Evolutionary conservation across 345 rosid species (phyloP).

Genomic region (Rubroshorea leprosula): DNA sequence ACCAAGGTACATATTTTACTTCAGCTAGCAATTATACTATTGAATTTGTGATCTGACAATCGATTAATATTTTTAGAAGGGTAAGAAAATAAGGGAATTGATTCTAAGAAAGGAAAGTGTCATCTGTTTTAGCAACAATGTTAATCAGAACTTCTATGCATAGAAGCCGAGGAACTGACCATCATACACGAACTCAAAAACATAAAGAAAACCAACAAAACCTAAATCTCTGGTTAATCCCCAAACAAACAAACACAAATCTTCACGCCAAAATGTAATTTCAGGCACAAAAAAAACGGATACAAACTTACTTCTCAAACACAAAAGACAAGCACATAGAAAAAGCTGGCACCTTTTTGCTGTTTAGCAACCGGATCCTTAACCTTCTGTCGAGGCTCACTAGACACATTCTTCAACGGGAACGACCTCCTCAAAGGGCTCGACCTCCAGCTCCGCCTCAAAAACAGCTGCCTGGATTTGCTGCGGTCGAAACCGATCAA

Average conservation of each 20-base stretch:
- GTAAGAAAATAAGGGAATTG: too few relatives aligned
- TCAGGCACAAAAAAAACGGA: too few relatives aligned
- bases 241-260: neutral
- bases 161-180: neutral
- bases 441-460: slow-evolving; percentile 19
- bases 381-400: slow-evolving; percentile 29
- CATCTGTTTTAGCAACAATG: too few relatives aligned
- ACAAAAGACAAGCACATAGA: neutral
- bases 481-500: slow-evolving; percentile 26
- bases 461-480: slow-evolving; percentile 24
- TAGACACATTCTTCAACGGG: slow-evolving; percentile 32
- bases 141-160: neutral
- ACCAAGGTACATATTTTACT: too few relatives aligned
- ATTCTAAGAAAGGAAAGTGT: too few relatives aligned
- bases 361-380: slow-evolving; percentile 22
- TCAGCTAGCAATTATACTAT: neutral
- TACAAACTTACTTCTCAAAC: too few relatives aligned
- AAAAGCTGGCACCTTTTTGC: slow-evolving; percentile 33
- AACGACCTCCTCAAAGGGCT: slow-evolving; percentile 19
- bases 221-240: neutral
- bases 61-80: too few relatives aligned
- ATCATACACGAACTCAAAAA: neutral
- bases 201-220: neutral
- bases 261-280: neutral
- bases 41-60: neutral